These are phyloP conservation scores for Vicia faba DNA, from an alignment of 306 rosid species.

Conservation along the genomic window DNA sequence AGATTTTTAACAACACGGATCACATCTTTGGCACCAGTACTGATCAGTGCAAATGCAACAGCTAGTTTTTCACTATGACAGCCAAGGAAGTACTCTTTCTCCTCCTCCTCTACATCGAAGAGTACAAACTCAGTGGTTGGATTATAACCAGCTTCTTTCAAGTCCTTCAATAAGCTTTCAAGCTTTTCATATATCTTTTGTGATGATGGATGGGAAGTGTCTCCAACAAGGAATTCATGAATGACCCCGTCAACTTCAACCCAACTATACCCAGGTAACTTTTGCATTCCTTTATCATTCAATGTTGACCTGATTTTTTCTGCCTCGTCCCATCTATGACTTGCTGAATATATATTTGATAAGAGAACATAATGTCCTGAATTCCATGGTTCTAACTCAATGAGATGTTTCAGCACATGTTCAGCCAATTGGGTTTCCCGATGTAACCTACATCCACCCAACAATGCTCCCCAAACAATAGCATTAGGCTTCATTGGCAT, in stretches of 20 bases:
- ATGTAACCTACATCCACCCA: slow-evolving; percentile 74
- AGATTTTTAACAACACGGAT: slow-evolving; percentile 77
- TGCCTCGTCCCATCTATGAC: slow-evolving; percentile 63
- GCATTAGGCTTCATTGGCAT: slow-evolving; percentile 72
- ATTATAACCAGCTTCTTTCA: slow-evolving; percentile 65
- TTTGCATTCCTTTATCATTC: slow-evolving; percentile 61
- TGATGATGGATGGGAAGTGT: slow-evolving; percentile 59
- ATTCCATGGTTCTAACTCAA: slow-evolving; percentile 76
- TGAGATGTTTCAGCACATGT: slow-evolving; percentile 60
- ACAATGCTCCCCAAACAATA: slow-evolving; percentile 72
- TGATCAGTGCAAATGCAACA: slow-evolving; percentile 69
- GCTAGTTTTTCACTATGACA: slow-evolving; percentile 80
- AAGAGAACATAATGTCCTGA: slow-evolving; percentile 72
- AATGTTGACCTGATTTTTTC: slow-evolving; percentile 57
- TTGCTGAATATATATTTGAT: slow-evolving; percentile 74
- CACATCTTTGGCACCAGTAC: slow-evolving; percentile 40
- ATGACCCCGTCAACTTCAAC: slow-evolving; percentile 62
- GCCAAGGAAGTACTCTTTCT: slow-evolving; percentile 69
- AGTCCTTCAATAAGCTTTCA: slow-evolving; percentile 53
- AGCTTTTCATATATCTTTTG: slow-evolving; percentile 65
- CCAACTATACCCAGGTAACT: slow-evolving; percentile 74
- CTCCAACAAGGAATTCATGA: slow-evolving; percentile 74
- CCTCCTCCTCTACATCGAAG: slow-evolving; percentile 77
- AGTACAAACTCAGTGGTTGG: slow-evolving; percentile 78
- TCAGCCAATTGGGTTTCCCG: slow-evolving; percentile 62